These are phyloP conservation scores for Naganishia albida DNA, from an alignment of 1,284 basidiomycete species.

Conservation along the genomic window DNA sequence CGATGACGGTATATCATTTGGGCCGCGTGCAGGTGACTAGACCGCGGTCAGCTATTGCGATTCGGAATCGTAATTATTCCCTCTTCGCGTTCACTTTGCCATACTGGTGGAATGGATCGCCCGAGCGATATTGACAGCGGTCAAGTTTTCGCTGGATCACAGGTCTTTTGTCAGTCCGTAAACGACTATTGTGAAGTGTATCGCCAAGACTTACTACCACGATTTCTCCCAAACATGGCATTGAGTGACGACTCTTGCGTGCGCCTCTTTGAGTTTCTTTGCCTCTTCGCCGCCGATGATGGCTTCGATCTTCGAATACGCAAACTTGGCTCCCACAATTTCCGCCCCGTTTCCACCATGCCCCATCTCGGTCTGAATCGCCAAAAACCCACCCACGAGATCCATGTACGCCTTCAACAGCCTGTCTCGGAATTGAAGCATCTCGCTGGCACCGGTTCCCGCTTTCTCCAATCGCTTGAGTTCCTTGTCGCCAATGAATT, in stretches of 20 bases:
- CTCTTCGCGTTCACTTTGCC: not conserved
- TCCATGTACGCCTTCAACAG: not conserved
- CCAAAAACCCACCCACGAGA: not conserved
- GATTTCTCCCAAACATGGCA: not conserved
- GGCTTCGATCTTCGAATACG: slow-evolving; percentile 7
- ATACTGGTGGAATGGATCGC: not conserved
- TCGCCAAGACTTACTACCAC: slow-evolving; percentile 14
- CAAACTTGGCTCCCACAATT: slow-evolving; percentile 9
- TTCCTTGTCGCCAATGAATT: slow-evolving; percentile 11
- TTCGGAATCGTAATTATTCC: not conserved
- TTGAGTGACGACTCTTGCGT: not conserved
- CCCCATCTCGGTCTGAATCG: not conserved
- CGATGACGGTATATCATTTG: not conserved
- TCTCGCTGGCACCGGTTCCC: not conserved
- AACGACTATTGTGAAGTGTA: not conserved
- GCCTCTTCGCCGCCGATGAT: not conserved
- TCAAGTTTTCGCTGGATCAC: not conserved
- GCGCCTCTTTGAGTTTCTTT: slow-evolving; percentile 5
- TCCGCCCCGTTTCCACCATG: not conserved
- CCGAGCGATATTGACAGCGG: not conserved
- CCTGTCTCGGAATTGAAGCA: not conserved
- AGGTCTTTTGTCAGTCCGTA: not conserved
- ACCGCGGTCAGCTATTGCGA: not conserved
- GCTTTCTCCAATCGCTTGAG: not conserved
- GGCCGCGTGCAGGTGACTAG: not conserved